These are phyloP conservation scores for Veloboletus limbatus DNA, from an alignment of 1,284 basidiomycete genomes.

Conservation along the genomic window DNA sequence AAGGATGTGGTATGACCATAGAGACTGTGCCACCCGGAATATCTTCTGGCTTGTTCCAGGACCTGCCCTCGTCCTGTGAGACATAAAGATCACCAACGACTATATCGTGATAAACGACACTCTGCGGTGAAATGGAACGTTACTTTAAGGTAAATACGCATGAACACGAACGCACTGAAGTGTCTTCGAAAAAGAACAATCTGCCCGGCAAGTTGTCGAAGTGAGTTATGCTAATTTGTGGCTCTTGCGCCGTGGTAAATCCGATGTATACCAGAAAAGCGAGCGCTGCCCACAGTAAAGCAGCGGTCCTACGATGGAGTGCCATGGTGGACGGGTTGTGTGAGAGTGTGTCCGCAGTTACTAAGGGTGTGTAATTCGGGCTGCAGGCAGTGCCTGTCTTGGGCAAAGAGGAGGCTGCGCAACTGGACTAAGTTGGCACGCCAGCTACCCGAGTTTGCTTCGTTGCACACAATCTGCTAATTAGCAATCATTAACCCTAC, in stretches of 20 bases:
- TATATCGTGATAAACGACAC: slow-evolving; percentile 81
- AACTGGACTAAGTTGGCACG: too few relatives aligned
- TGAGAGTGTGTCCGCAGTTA: slow-evolving; percentile 16
- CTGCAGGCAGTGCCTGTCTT: too few relatives aligned
- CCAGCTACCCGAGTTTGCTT: slow-evolving; percentile 9
- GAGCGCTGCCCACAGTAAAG: slow-evolving; percentile 34
- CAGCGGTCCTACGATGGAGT: slow-evolving; percentile 34
- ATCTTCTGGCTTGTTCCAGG: slow-evolving; percentile 64
- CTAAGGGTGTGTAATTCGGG: slow-evolving; percentile 1
- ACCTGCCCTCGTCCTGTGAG: slow-evolving; percentile 88
- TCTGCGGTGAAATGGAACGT: slow-evolving; percentile 40
- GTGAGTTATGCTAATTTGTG: slow-evolving; percentile 42
- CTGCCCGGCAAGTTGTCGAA: slow-evolving; percentile 78
- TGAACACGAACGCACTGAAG: slow-evolving; percentile 51
- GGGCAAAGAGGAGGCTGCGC: slow-evolving; percentile 12
- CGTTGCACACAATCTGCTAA: too few relatives aligned
- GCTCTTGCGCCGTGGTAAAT: slow-evolving; percentile 38
- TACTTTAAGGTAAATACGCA: neutral
- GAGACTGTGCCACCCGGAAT: slow-evolving; percentile 63
- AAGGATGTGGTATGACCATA: slow-evolving; percentile 86
- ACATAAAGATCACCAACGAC: slow-evolving; percentile 68
- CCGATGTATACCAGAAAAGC: slow-evolving; percentile 27
- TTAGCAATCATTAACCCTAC: too few relatives aligned
- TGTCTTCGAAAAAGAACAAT: slow-evolving; percentile 93
- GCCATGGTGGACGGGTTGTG: slow-evolving; percentile 34